These are phyloP conservation scores for Cystobasidium slooffiae DNA, from an alignment of 1,284 basidiomycete genomes.

Conservation along the genomic window DNA sequence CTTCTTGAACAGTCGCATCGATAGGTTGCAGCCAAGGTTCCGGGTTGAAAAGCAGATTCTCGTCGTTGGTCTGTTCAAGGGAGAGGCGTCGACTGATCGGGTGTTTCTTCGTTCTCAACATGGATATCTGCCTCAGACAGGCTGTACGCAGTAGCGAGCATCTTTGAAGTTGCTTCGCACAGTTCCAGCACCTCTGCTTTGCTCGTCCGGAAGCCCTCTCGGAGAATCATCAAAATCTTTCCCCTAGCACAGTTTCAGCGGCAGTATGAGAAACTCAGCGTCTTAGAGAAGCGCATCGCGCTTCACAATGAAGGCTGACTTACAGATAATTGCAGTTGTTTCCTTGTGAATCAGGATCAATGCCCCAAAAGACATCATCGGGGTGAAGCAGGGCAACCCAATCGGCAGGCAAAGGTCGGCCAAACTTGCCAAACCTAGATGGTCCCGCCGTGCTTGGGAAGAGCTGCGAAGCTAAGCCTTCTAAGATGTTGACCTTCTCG, in stretches of 20 bases:
- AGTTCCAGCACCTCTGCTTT: neutral
- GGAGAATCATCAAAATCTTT: neutral
- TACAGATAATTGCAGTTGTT: neutral
- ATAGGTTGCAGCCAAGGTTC: too few relatives aligned
- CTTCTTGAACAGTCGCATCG: too few relatives aligned
- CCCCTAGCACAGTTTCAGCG: neutral
- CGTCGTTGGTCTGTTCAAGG: too few relatives aligned
- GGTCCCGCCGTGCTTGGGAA: too few relatives aligned
- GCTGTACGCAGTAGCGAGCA: neutral
- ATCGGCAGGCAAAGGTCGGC: neutral
- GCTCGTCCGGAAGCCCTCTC: neutral
- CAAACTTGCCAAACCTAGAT: neutral
- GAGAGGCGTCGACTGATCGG: neutral
- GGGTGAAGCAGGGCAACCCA: constrained; percentile 10
- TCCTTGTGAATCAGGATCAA: neutral
- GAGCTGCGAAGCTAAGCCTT: constrained; percentile 1
- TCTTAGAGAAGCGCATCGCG: neutral
- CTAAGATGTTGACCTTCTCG: neutral
- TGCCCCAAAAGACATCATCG: constrained; percentile 9
- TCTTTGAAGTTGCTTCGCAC: neutral
- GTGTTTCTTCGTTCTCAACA: neutral
- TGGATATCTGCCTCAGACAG: neutral
- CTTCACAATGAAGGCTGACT: neutral
- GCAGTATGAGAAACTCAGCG: too few relatives aligned
- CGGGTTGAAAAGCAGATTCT: too few relatives aligned